Base-by-base conservation (phyloP, 345 rosid species). In the Arabidopsis suecica region DNA sequence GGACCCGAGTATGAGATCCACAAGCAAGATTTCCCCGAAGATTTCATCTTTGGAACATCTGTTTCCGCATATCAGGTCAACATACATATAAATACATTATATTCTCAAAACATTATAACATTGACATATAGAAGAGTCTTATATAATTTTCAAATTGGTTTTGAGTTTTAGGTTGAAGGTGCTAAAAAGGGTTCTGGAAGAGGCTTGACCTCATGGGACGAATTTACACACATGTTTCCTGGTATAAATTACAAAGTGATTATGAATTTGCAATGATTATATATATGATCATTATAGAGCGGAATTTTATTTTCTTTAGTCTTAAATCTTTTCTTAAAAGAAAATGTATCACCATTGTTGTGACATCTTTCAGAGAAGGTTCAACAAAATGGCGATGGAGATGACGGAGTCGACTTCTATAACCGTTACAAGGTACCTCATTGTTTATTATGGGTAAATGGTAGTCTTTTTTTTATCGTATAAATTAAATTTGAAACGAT, bases 131-230 rank as follows among this genome's bases (percentile, higher is more conserved):
- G 1, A 50, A 51, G 23, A 5, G 3, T 61, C 37, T 61, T 60
- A 10, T 60, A 10, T n/a, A 12, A 68, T 41, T 14, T 61, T 14
- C n/a, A 14, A 10, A 34, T 30, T 30, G 37, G 23, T 63, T 42
- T 63, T 47, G 56, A 48, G 38, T 63, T 64, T 53, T 32, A 77
- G 80, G 80, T 77, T 48, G 80, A 77, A 71, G 80, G 76, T 64
- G 80, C 80, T 40, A 77, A 71, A 77, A 71, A 71, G 13, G 80
- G 80, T 8, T 64, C 71, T 13, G 80, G 80, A 47, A 77, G 80
- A 71, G 72, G 80, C 67, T 28, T 77, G 33, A 77, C 80, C 11
- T 6, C 76, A 57, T 77, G 80, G 80, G 80, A 77, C 41, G 67
- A 77, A 28, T 77, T 71, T 57, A 77, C 80, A 9, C 80, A 77